phyloP scores from a whole-genome alignment of 495 filamentous ascomycete species.

The Neurospora hispaniola region DNA sequence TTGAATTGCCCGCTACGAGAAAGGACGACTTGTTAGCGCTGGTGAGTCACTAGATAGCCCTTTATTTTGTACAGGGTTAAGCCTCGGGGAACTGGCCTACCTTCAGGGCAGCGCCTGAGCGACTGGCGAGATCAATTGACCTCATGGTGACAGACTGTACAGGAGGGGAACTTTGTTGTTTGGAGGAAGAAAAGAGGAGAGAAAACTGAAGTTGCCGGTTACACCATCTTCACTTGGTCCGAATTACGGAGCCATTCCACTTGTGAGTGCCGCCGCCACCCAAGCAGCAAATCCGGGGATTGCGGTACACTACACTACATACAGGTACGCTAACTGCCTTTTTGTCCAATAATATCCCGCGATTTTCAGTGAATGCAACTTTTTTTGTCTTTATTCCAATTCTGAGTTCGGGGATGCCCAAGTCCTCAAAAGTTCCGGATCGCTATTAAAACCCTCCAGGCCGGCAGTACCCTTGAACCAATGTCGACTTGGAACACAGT shows the following conservation, averaged over 20 bases:
- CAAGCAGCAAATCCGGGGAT: not conserved
- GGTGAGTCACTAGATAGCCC: not conserved
- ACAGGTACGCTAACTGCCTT: not conserved
- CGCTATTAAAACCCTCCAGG: not conserved
- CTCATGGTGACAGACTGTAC: slow-evolving; percentile 17
- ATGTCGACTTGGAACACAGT: not conserved
- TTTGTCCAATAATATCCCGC: not conserved
- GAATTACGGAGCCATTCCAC: not conserved
- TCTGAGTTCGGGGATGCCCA: not conserved
- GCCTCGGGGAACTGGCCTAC: slow-evolving; percentile 9
- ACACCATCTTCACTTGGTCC: not conserved
- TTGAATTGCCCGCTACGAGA: slow-evolving; percentile 18
- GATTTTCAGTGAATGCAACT: not conserved
- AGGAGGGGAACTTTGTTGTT: not conserved
- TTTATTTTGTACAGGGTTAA: not conserved
- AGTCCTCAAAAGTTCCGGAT: not conserved
- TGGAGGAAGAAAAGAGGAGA: slow-evolving; percentile 7
- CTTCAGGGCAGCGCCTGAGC: slow-evolving; percentile 24
- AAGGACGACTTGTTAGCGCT: not conserved
- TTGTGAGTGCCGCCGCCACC: not conserved
- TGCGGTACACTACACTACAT: not conserved
- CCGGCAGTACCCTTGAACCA: not conserved
- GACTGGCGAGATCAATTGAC: slow-evolving; percentile 30
- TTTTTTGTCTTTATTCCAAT: not conserved
- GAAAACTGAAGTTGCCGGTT: not conserved